Base-by-base conservation (phyloP, 345 rosid genomes). In the Gossypium sturtianum region DNA sequence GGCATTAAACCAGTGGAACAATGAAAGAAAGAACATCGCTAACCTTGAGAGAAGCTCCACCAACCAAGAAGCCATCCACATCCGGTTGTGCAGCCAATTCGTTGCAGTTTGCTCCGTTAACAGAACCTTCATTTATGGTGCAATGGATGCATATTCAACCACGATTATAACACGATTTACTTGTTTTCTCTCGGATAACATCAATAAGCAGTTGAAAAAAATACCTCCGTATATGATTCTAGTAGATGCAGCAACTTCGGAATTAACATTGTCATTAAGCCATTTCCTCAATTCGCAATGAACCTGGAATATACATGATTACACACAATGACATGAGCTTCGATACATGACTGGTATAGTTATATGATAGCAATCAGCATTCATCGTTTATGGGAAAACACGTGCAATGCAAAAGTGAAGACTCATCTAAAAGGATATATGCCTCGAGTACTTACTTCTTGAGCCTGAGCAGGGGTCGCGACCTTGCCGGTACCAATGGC, bases 401-500 rank as follows among this genome's bases (percentile, higher is more conserved):
- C 8, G 9, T 17, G 13, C 12, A 63, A 63, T 9, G 48, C 34
- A 44, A 66, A 66, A 3, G 13, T 34, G 67, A 58, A 72, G 16
- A 38, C 54, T 41, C 12, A 22, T n/a, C 17, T 15, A 43, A 69
- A 69, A 43, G 12, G 70, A 43, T 65, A 19, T 20, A 19, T 38
- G 29, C 27, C 43, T 11, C 7, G 41, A 5, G 41, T 34, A 68
- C 82, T 82, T 81, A 88, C 92, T 80, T 90, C 92, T 70, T 88
- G 95, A 66, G 95, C 91, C 75, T 90, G 95, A 78, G 85, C 86
- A 49, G 91, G 95, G 45, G 91, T 79, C 70, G 92, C 95, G 75
- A 88, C 95, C 87, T 90, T 90, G 54, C 92, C 95, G 0, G 92
- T 90, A 23, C 95, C 95, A 77, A 90, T 88, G 76, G 95, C 95